A percentile compares a stretch with the other conserved stretches of the same genome.
phyloP scores from a whole-genome alignment of 2,329 filamentous ascomycete genomes.

The Cladosporium sp. region DNA sequence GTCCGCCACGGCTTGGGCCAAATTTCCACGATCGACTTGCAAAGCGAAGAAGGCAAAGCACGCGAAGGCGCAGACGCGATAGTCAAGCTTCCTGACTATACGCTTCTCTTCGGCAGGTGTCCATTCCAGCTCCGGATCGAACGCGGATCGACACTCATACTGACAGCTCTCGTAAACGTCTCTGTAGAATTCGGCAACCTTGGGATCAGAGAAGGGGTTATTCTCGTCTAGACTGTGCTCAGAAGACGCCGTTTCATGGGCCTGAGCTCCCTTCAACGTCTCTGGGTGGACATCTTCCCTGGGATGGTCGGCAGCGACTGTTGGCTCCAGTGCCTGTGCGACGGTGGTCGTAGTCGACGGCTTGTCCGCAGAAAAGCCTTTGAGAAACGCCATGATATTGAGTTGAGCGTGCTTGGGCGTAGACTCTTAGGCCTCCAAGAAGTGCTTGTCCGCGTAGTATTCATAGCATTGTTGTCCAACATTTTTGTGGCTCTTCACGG shows the following conservation, averaged over 20 bases:
- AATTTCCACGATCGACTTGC: slow-evolving; percentile 5
- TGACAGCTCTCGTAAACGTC: slow-evolving; percentile 51
- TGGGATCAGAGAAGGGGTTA: slow-evolving; percentile 46
- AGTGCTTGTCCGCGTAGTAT: slow-evolving; percentile 5
- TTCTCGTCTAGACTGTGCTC: slow-evolving; percentile 7
- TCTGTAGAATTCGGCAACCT: slow-evolving; percentile 51
- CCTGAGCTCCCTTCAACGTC: not conserved
- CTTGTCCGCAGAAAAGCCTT: slow-evolving; percentile 1
- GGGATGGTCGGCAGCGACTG: not conserved
- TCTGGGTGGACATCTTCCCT: not conserved
- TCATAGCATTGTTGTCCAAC: not conserved
- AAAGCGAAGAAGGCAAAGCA: slow-evolving; percentile 20
- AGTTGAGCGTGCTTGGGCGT: not conserved
- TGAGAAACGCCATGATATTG: not conserved
- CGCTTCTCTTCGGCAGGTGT: slow-evolving; percentile 40
- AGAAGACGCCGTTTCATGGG: not conserved
- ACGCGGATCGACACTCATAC: slow-evolving; percentile 48
- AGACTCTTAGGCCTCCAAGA: not conserved
- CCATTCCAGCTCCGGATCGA: slow-evolving; percentile 46
- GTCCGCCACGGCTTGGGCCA: slow-evolving; percentile 11
- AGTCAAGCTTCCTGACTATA: slow-evolving; percentile 26
- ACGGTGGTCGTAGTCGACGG: not conserved
- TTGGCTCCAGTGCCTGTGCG: slow-evolving; percentile 1
- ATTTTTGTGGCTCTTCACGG: not conserved
- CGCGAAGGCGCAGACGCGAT: slow-evolving; percentile 22